A percentile compares a stretch with the other conserved stretches of the same genome.
These are phyloP conservation scores for Fennellomyces sp. DNA, from an alignment of 371 early-diverging fungal species.

Conservation along the genomic window DNA sequence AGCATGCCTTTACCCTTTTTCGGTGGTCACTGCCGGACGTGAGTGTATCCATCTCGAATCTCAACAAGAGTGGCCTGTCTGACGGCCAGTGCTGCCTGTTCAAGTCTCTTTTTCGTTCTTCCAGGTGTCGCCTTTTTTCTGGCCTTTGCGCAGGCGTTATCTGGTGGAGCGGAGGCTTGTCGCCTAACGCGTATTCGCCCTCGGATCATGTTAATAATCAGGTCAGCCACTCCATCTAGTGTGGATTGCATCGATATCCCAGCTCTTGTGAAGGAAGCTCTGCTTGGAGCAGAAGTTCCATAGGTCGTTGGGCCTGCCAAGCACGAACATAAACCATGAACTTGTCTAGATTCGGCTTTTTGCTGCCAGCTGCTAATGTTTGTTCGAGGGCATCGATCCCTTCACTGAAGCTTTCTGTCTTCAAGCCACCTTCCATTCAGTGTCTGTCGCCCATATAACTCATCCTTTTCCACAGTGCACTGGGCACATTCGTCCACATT, in stretches of 20 bases:
- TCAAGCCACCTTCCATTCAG: neutral
- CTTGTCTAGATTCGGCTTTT: neutral
- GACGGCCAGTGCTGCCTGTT: neutral
- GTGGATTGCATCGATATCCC: neutral
- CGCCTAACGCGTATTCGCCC: no score
- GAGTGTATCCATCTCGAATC: neutral
- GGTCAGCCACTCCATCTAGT: neutral
- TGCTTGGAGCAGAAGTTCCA: neutral
- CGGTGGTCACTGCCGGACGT: neutral
- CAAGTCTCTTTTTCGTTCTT: neutral
- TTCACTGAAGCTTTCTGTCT: neutral
- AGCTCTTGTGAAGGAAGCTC: neutral
- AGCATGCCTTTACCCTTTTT: neutral
- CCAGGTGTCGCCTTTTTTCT: neutral
- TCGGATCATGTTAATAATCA: neutral
- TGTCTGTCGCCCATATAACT: neutral
- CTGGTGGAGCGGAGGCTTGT: no score
- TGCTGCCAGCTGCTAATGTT: neutral
- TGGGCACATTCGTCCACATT: neutral
- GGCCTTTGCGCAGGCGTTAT: no score
- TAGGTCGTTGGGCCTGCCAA: neutral
- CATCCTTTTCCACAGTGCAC: neutral
- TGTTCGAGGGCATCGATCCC: neutral
- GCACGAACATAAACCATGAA: neutral
- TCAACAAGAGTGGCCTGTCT: neutral